Evolutionary conservation across 768 basidiomycete genomes (phyloP).

Genomic region (Termitomyces titanicus): DNA sequence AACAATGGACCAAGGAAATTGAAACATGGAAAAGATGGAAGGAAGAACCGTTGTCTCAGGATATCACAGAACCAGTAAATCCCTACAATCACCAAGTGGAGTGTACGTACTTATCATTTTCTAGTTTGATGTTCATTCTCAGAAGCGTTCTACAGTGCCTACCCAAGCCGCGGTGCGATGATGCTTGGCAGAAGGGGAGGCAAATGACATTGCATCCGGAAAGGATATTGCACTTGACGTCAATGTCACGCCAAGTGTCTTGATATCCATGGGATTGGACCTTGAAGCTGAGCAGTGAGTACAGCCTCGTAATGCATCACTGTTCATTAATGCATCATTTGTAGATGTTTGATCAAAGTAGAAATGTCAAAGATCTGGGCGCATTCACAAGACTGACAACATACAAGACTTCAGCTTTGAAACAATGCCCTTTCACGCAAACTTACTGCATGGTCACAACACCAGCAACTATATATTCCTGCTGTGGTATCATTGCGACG

Average conservation of each 20-base stretch:
- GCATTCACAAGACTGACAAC: conserved; percentile 8
- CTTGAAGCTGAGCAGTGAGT: conserved; percentile 18
- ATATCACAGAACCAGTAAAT: background rate
- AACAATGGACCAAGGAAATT: conserved; percentile 2
- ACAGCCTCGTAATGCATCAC: background rate
- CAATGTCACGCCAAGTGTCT: conserved; percentile 7
- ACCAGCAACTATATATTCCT: conserved; percentile 14
- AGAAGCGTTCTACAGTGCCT: background rate
- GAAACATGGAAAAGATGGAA: conserved; percentile 8
- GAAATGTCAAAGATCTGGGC: background rate
- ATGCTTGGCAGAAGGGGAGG: conserved; percentile 11
- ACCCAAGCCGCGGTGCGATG: conserved; percentile 4
- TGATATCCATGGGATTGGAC: conserved; percentile 14
- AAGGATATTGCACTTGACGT: conserved; percentile 13
- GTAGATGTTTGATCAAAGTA: conserved; percentile 1
- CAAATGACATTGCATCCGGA: background rate
- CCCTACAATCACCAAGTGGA: background rate
- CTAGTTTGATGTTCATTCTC: background rate
- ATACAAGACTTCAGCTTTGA: conserved; percentile 5
- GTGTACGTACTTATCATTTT: background rate
- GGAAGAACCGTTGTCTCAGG: background rate
- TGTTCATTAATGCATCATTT: background rate
- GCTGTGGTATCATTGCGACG: background rate
- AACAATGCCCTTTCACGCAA: conserved; percentile 3
- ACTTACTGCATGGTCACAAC: conserved; percentile 2